phyloP scores from a whole-genome alignment of 1,284 basidiomycete species.

The Sporisorium iseilematis-ciliati region DNA sequence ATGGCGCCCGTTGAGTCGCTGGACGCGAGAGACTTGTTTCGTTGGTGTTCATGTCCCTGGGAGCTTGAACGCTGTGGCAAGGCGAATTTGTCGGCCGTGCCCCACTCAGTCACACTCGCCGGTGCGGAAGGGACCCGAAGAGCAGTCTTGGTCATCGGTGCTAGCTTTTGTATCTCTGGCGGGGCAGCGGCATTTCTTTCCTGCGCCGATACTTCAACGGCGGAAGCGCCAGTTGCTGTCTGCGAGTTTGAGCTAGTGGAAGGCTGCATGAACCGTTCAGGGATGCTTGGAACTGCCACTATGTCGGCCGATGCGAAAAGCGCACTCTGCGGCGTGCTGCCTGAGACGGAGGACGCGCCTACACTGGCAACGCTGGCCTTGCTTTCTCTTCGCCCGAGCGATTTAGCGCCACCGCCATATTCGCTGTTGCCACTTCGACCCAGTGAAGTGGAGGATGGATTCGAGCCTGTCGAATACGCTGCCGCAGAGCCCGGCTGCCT shows the following conservation, averaged over 20 bases:
- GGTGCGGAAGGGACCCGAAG: constrained; percentile 43
- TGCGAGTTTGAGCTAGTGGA: constrained; percentile 20
- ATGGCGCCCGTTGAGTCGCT: constrained; percentile 39
- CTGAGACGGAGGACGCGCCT: constrained; percentile 16
- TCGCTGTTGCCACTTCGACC: constrained; percentile 15
- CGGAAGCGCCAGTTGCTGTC: background rate
- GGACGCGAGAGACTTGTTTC: constrained; percentile 28
- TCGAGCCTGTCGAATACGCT: constrained; percentile 30
- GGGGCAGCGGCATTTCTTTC: background rate
- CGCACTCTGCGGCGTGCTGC: constrained; percentile 23
- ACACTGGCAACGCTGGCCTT: constrained; percentile 31
- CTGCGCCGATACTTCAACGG: background rate
- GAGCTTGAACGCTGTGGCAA: constrained; percentile 49
- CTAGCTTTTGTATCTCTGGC: constrained; percentile 19
- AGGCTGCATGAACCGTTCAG: constrained; percentile 34
- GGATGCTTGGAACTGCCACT: constrained; percentile 39
- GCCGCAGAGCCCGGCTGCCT: constrained; percentile 9
- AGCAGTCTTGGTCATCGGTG: constrained; percentile 11
- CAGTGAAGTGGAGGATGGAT: constrained; percentile 30
- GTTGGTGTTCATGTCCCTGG: constrained; percentile 35
- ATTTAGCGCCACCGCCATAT: background rate
- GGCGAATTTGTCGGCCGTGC: constrained; percentile 5
- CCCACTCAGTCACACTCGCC: constrained; percentile 26
- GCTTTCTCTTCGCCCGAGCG: constrained; percentile 28
- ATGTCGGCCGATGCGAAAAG: constrained; percentile 30